Conservation (phyloP, 73 alveolate species). For the Tetrahymena malaccensis region DNA sequence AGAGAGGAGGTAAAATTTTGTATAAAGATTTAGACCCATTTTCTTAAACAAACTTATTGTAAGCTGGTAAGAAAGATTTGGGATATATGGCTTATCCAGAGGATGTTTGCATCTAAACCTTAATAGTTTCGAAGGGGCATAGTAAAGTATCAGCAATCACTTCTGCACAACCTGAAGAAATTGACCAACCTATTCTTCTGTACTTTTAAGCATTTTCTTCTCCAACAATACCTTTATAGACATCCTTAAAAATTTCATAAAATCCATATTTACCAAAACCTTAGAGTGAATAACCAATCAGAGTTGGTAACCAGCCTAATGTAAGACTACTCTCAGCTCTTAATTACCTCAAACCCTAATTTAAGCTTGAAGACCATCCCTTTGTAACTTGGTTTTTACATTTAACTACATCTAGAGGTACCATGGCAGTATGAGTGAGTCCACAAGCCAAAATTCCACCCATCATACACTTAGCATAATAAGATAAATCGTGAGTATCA, state of each 20-base stretch:
- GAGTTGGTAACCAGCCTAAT: slow-evolving; percentile 77
- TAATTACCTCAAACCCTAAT: slow-evolving; percentile 35
- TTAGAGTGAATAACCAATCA: slow-evolving; percentile 64
- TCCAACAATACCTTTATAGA: slow-evolving; percentile 46
- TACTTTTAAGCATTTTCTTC: slow-evolving; percentile 54
- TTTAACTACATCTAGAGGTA: slow-evolving; percentile 67
- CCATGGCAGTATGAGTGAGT: slow-evolving; percentile 63
- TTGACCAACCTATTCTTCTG: slow-evolving; percentile 54
- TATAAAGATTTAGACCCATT: slow-evolving; percentile 69
- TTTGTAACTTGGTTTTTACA: slow-evolving; percentile 53
- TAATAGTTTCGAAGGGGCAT: slow-evolving; percentile 67
- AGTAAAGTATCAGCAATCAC: slow-evolving; percentile 64
- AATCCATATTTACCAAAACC: slow-evolving; percentile 80
- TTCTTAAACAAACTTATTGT: slow-evolving; percentile 13
- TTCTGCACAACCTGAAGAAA: slow-evolving; percentile 74
- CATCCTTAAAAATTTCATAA: slow-evolving; percentile 82
- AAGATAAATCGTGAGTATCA: slow-evolving; percentile 49
- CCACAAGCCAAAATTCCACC: slow-evolving; percentile 81
- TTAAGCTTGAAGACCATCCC: slow-evolving; percentile 6
- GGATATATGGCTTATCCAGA: slow-evolving; percentile 45
- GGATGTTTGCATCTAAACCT: slow-evolving; percentile 60
- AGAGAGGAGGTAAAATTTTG: slow-evolving; percentile 71
- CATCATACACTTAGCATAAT: slow-evolving; percentile 66
- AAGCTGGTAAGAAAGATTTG: slow-evolving; percentile 33
- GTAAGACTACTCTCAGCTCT: slow-evolving; percentile 56